phyloP scores from a whole-genome alignment of 2,329 filamentous ascomycete genomes.

The Grosmannia huntii region DNA sequence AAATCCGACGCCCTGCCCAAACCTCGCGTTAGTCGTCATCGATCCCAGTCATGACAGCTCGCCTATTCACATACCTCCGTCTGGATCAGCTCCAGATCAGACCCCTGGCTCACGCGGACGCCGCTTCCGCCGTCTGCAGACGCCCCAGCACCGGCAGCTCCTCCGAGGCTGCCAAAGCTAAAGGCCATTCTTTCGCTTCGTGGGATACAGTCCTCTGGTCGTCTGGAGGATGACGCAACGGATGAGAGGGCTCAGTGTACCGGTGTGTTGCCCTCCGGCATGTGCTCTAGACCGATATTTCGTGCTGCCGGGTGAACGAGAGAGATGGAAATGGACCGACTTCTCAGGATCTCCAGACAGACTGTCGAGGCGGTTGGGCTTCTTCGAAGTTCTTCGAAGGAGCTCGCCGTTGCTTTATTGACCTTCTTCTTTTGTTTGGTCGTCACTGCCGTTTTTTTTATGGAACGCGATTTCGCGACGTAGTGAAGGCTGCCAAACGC shows the following conservation, averaged over 20 bases:
- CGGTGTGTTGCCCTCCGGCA: neutral
- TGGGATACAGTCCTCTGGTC: neutral
- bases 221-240: neutral
- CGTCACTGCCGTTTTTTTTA: neutral
- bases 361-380: neutral
- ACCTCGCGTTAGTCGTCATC: neutral
- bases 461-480: slow-evolving; percentile 7
- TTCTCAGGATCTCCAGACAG: neutral
- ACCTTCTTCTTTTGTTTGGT: neutral
- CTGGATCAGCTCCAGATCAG: slow-evolving; percentile 63
- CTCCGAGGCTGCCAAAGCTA: slow-evolving; percentile 39
- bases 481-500: neutral
- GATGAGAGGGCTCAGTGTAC: neutral
- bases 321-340: neutral
- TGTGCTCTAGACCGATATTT: neutral
- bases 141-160: slow-evolving; percentile 28
- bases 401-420: neutral
- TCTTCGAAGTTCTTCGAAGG: neutral
- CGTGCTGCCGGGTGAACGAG: neutral
- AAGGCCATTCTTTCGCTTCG: slow-evolving; percentile 43
- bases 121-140: slow-evolving; percentile 27
- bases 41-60: neutral
- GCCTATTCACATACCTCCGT: slow-evolving; percentile 52
- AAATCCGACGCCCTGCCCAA: slow-evolving; percentile 68
- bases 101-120: slow-evolving; percentile 31